These are phyloP conservation scores for Trapa incisa DNA, from an alignment of 345 rosid genomes.

Conservation along the genomic window DNA sequence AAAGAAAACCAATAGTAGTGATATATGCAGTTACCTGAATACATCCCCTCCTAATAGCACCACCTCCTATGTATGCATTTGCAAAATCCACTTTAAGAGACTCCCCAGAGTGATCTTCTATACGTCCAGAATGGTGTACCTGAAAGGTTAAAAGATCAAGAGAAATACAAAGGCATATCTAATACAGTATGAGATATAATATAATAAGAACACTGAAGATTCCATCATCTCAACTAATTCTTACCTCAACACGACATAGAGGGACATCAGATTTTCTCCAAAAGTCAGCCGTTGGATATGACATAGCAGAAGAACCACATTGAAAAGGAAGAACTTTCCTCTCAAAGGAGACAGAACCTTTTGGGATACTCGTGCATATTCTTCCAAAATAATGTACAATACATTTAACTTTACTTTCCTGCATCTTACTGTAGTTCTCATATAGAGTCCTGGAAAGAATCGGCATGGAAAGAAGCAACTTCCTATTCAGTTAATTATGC, in stretches of 20 bases:
- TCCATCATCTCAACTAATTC: neutral
- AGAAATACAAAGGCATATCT: neutral
- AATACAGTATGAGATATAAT: neutral
- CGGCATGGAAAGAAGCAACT: neutral
- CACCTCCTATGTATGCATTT: slow-evolving; percentile 80
- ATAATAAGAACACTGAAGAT: neutral
- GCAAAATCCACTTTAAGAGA: slow-evolving; percentile 91
- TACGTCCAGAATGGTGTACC: slow-evolving; percentile 47
- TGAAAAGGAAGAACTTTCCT: slow-evolving; percentile 58
- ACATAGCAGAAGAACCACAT: slow-evolving; percentile 15
- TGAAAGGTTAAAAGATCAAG: slow-evolving; percentile 10
- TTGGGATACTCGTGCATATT: slow-evolving; percentile 46
- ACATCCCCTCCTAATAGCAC: slow-evolving; percentile 77
- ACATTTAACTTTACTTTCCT: slow-evolving; percentile 67
- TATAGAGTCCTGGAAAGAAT: slow-evolving; percentile 49
- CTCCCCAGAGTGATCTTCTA: slow-evolving; percentile 59
- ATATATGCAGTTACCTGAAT: slow-evolving; percentile 45
- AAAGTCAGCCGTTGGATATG: slow-evolving; percentile 44
- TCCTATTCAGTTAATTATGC: too few relatives aligned
- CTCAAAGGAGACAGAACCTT: slow-evolving; percentile 72
- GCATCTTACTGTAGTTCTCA: slow-evolving; percentile 47
- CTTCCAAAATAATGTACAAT: slow-evolving; percentile 67
- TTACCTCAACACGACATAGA: slow-evolving; percentile 73
- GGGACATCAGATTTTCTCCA: slow-evolving; percentile 54
- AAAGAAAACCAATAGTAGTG: neutral